A percentile compares a stretch with the other conserved stretches of the same genome.
phyloP scores from a whole-genome alignment of 176 grass and related monocot species.

The Microstegium vimineum region DNA sequence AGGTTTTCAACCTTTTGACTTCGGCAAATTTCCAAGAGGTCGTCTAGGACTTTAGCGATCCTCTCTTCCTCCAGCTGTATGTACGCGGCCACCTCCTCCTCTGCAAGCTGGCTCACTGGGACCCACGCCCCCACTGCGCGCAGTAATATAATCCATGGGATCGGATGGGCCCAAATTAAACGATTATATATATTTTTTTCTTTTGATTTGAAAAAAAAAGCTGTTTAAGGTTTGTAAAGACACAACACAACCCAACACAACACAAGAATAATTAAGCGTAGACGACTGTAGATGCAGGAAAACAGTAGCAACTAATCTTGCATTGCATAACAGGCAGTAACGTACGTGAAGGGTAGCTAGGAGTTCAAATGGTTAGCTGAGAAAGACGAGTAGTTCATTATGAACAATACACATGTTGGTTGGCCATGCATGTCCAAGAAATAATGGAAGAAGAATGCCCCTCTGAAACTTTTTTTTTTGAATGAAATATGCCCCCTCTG shows the following conservation, averaged over 20 bases:
- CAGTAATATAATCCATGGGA: too few species aligned
- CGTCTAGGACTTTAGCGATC: slow-evolving; percentile 44
- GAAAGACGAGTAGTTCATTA: background rate
- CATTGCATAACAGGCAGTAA: background rate
- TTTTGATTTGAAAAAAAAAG: too few species aligned
- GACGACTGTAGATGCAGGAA: background rate
- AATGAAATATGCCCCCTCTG: background rate
- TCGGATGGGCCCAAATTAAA: too few species aligned
- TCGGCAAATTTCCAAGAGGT: slow-evolving; percentile 54
- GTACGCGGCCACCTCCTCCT: slow-evolving; percentile 60
- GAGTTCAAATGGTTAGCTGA: background rate
- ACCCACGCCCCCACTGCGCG: slow-evolving; percentile 92
- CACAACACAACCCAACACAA: too few species aligned
- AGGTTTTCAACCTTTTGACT: slow-evolving; percentile 54
- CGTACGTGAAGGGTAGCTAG: background rate
- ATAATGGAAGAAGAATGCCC: too few species aligned
- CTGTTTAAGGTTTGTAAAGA: too few species aligned
- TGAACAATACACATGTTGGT: background rate
- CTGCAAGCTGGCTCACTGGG: slow-evolving; percentile 67
- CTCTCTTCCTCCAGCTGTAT: slow-evolving; percentile 49
- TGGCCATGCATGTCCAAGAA: too few species aligned
- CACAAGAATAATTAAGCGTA: background rate
- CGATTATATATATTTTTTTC: background rate
- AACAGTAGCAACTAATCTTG: background rate
- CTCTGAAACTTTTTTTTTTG: too few species aligned